Evolutionary conservation across 176 grass and related monocot genomes (phyloP).

Genomic region (Triticum dicoccoides): DNA sequence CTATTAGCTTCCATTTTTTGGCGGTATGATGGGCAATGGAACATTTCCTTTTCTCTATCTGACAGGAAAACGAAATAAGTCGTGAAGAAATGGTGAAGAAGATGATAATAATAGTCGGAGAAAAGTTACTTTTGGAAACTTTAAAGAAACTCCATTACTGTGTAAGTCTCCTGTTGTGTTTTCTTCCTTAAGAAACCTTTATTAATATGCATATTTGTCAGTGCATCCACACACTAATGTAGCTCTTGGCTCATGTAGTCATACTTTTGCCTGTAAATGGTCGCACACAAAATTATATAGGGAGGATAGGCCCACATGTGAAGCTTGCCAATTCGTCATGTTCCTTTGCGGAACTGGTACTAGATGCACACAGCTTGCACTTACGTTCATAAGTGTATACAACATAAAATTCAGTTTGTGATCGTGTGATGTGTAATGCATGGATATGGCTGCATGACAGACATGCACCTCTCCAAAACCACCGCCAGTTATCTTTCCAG

Average conservation of each 20-base stretch:
- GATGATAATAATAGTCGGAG: conserved; percentile 66
- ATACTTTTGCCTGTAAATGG: neutral
- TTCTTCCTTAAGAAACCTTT: neutral
- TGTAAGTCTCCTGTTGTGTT: conserved; percentile 47
- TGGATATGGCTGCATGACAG: neutral
- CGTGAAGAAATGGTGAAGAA: conserved; percentile 71
- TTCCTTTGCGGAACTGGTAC: neutral
- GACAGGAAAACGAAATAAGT: conserved; percentile 57
- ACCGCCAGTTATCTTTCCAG: neutral
- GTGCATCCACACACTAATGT: neutral
- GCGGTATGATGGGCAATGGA: neutral
- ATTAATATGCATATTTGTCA: conserved; percentile 16
- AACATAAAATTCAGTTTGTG: neutral
- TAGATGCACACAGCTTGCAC: conserved; percentile 4
- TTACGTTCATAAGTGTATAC: conserved; percentile 3
- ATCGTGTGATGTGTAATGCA: neutral
- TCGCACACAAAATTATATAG: neutral
- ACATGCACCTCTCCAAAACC: neutral
- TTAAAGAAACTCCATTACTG: conserved; percentile 51
- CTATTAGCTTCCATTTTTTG: neutral
- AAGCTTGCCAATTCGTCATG: neutral
- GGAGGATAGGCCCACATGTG: neutral
- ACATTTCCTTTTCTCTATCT: conserved; percentile 14
- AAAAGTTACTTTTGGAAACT: conserved; percentile 59
- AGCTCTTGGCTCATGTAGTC: neutral